Conservation (phyloP, 2,329 filamentous ascomycete species). For the Alternaria brassicae region DNA sequence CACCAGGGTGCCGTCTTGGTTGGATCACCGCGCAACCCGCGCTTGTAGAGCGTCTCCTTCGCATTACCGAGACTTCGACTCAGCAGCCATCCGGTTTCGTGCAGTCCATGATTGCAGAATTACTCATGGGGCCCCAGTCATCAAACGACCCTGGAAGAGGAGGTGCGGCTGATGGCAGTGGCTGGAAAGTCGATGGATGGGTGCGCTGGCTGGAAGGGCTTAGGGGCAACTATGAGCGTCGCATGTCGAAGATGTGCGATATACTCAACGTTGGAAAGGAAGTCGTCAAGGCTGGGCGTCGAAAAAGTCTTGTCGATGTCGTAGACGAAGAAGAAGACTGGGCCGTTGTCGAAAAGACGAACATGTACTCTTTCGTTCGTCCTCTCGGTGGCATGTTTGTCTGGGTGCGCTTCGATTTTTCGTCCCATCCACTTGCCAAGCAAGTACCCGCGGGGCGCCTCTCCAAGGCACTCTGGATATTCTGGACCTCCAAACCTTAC, state of each 20-base stretch:
- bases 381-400: slow-evolving; percentile 92
- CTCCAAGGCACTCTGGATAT: slow-evolving; percentile 71
- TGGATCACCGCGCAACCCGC: slow-evolving; percentile 88
- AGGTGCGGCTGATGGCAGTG: slow-evolving; percentile 60
- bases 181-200: slow-evolving; percentile 87
- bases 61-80: slow-evolving; percentile 78
- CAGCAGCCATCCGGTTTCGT: slow-evolving; percentile 90
- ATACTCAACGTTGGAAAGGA: slow-evolving; percentile 73
- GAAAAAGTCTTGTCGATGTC: slow-evolving; percentile 42
- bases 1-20: slow-evolving; percentile 86
- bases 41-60: slow-evolving; percentile 74
- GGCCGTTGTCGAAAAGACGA: slow-evolving; percentile 76
- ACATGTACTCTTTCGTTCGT: slow-evolving; percentile 77
- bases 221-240: slow-evolving; percentile 80
- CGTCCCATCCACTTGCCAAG: slow-evolving; percentile 72
- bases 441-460: slow-evolving; percentile 64
- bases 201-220: slow-evolving; percentile 89
- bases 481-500: slow-evolving; percentile 72
- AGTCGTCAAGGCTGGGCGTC: slow-evolving; percentile 67
- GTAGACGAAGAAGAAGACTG: slow-evolving; percentile 64
- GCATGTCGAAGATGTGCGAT: slow-evolving; percentile 81
- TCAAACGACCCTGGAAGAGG: slow-evolving; percentile 56
- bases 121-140: slow-evolving; percentile 74
- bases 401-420: slow-evolving; percentile 77
- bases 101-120: slow-evolving; percentile 79